phyloP scores from a whole-genome alignment of 2,329 filamentous ascomycete species.

The Botrytis deweyae region DNA sequence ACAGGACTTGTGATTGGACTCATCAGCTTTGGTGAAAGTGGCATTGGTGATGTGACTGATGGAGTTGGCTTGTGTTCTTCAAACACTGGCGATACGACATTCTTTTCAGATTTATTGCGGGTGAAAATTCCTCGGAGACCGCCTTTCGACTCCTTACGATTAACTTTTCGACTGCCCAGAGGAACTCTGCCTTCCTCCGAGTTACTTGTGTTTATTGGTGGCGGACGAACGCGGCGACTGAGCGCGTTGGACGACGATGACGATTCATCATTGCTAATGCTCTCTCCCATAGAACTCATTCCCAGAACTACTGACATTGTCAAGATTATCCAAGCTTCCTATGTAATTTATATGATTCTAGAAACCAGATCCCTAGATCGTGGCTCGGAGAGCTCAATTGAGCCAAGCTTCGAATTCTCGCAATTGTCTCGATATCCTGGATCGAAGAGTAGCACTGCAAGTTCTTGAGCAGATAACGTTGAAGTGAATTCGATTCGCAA shows the following conservation, averaged over 20 bases:
- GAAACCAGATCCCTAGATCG: neutral
- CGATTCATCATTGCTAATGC: neutral
- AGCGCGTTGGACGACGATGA: constrained; percentile 19
- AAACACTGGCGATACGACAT: constrained; percentile 24
- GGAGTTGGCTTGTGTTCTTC: constrained; percentile 25
- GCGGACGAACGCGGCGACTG: constrained; percentile 33
- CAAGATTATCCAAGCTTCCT: neutral
- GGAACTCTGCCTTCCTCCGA: constrained; percentile 29
- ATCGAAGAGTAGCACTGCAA: neutral
- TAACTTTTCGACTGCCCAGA: constrained; percentile 30
- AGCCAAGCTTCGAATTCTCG: neutral
- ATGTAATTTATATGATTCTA: neutral
- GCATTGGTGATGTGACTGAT: constrained; percentile 3
- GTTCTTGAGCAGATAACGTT: neutral
- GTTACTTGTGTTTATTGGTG: constrained; percentile 27
- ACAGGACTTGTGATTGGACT: constrained; percentile 27
- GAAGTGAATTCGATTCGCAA: neutral
- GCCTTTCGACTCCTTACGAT: constrained; percentile 33
- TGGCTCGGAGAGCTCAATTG: constrained; percentile 6
- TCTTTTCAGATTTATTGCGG: constrained; percentile 33
- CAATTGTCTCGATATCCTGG: neutral
- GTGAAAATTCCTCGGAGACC: constrained; percentile 38
- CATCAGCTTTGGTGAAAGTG: constrained; percentile 24
- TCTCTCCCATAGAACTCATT: neutral
- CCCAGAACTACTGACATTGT: constrained; percentile 7